Conservation (phyloP, 495 filamentous ascomycete species). For the Melanomma pulvis-pyrius region DNA sequence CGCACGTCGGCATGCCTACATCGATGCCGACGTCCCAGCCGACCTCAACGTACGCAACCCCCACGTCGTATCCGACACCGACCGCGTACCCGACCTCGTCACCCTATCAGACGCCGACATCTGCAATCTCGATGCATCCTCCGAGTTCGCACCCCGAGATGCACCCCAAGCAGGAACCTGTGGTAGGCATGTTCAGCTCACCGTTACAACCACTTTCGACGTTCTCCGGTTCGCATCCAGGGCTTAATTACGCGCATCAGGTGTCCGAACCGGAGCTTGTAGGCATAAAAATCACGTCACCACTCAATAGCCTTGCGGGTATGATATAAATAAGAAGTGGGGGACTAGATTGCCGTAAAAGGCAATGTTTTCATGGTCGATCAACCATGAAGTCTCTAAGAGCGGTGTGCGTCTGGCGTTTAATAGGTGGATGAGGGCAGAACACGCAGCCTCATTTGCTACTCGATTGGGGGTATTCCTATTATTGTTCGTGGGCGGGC, state of each 20-base stretch:
- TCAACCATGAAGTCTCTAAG: not conserved
- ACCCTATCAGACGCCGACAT: conserved; percentile 9
- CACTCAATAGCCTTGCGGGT: conserved; percentile 33
- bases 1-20: conserved; percentile 5
- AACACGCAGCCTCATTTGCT: not conserved
- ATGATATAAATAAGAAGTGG: conserved; percentile 28
- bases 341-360: not conserved
- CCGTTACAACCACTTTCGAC: conserved; percentile 30
- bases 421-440: not conserved
- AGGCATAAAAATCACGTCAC: conserved; percentile 26
- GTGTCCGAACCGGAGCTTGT: conserved; percentile 31
- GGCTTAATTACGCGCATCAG: conserved; percentile 3
- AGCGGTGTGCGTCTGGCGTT: not conserved
- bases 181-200: conserved; percentile 30
- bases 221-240: conserved; percentile 10
- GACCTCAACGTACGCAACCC: not conserved
- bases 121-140: conserved; percentile 1
- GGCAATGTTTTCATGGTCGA: not conserved
- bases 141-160: conserved; percentile 3
- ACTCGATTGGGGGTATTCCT: not conserved
- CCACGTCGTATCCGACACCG: conserved; percentile 8
- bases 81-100: not conserved
- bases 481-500: not conserved
- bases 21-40: conserved; percentile 5
- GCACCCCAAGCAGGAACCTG: conserved; percentile 28